phyloP scores from a whole-genome alignment of 371 early-diverging fungal species.

The Lichtheimia hyalospora region DNA sequence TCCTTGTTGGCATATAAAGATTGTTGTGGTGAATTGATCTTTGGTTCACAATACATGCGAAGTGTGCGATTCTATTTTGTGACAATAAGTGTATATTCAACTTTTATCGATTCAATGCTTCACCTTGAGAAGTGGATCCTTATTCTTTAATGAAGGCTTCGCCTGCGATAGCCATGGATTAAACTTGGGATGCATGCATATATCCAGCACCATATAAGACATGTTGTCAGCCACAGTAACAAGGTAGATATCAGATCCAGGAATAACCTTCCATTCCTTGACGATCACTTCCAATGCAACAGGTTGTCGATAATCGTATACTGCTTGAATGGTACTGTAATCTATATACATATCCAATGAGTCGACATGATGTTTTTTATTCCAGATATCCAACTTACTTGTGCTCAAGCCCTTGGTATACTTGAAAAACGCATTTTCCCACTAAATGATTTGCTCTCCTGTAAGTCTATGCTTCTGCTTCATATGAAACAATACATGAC shows the following conservation, averaged over 20 bases:
- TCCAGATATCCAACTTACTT: neutral
- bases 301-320: slow-evolving; percentile 11
- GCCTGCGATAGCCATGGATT: slow-evolving; percentile 13
- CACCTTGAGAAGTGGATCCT: slow-evolving; percentile 15
- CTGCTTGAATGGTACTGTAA: slow-evolving; percentile 8
- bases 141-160: slow-evolving; percentile 3
- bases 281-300: slow-evolving; percentile 14
- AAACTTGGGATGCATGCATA: slow-evolving; percentile 21
- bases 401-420: slow-evolving; percentile 1
- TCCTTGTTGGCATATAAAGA: slow-evolving; percentile 10
- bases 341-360: neutral
- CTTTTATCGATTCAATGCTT: neutral
- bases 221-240: slow-evolving; percentile 11
- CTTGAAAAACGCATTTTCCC: slow-evolving; percentile 14
- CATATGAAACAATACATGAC: neutral
- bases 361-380: neutral
- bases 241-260: slow-evolving; percentile 15
- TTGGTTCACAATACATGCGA: slow-evolving; percentile 24
- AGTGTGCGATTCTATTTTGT: slow-evolving; percentile 18
- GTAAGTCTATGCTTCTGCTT: too few species aligned
- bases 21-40: slow-evolving; percentile 19
- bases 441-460: slow-evolving; percentile 2
- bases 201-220: slow-evolving; percentile 10
- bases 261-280: slow-evolving; percentile 11
- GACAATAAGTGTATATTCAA: neutral